A percentile compares a stretch with the other conserved stretches of the same genome.
These are phyloP conservation scores for Boletus holoroseus DNA, from an alignment of 1,284 basidiomycete species.

Conservation along the genomic window DNA sequence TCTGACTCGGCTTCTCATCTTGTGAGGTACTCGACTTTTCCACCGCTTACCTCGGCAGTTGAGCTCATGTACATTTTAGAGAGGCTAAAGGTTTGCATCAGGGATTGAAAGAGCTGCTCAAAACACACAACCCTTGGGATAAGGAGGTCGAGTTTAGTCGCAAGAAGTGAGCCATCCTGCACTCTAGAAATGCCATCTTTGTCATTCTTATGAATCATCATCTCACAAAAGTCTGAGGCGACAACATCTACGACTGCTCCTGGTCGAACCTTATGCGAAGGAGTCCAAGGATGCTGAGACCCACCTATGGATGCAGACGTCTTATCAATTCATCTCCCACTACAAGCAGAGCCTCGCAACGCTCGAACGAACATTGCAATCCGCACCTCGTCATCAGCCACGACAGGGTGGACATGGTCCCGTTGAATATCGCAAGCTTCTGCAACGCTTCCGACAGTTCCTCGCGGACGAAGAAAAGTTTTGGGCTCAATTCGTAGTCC, in stretches of 20 bases:
- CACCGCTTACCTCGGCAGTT: background rate
- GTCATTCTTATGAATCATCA: constrained; percentile 3
- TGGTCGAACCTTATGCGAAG: constrained; percentile 66
- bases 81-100: constrained; percentile 68
- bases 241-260: constrained; percentile 69
- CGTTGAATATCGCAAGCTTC: constrained; percentile 77
- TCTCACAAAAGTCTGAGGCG: constrained; percentile 58
- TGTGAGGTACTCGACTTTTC: constrained; percentile 20
- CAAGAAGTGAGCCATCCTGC: constrained; percentile 58
- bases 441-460: constrained; percentile 85
- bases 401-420: constrained; percentile 44
- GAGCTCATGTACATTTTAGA: constrained; percentile 36
- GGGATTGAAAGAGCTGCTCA: constrained; percentile 64
- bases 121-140: constrained; percentile 71
- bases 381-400: constrained; percentile 41
- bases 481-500: constrained; percentile 72
- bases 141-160: constrained; percentile 80
- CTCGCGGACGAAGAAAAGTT: constrained; percentile 84
- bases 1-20: constrained; percentile 29
- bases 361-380: constrained; percentile 59
- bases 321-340: constrained; percentile 77
- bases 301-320: constrained; percentile 88
- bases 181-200: background rate
- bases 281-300: constrained; percentile 79
- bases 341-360: constrained; percentile 74